These are phyloP conservation scores for Pleurotus eryngii DNA, from an alignment of 768 basidiomycete species.

Conservation along the genomic window DNA sequence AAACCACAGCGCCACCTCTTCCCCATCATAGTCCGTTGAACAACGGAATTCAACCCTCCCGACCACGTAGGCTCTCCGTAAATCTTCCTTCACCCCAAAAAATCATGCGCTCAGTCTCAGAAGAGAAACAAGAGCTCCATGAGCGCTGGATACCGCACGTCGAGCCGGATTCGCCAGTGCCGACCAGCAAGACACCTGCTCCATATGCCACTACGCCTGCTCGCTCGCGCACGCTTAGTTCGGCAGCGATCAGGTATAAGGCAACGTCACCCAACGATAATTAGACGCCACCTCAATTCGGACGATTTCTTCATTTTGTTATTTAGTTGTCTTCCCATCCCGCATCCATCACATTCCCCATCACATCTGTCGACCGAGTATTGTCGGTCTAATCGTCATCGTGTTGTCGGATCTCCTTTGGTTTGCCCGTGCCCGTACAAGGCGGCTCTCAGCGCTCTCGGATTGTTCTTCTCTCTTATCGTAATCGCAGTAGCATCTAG, in stretches of 20 bases:
- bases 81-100: conserved; percentile 46
- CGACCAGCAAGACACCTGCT: conserved; percentile 2
- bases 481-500: conserved; percentile 1
- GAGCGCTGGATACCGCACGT: conserved; percentile 64
- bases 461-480: neutral
- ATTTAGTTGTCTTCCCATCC: neutral
- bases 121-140: conserved; percentile 60
- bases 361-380: neutral
- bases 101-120: conserved; percentile 59
- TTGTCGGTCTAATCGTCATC: neutral
- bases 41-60: conserved; percentile 26
- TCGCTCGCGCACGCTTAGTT: neutral
- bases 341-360: neutral
- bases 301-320: neutral
- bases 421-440: neutral
- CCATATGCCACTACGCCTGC: neutral
- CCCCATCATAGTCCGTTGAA: conserved; percentile 12
- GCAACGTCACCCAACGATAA: conserved; percentile 4
- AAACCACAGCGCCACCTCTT: conserved; percentile 23
- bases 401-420: neutral
- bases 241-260: conserved; percentile 7
- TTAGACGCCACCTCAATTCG: neutral
- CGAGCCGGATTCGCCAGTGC: conserved; percentile 15
- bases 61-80: conserved; percentile 45
- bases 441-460: neutral